Conservation (phyloP, 192 early-diverging fungal genomes). For the Piromyces finnis region DNA sequence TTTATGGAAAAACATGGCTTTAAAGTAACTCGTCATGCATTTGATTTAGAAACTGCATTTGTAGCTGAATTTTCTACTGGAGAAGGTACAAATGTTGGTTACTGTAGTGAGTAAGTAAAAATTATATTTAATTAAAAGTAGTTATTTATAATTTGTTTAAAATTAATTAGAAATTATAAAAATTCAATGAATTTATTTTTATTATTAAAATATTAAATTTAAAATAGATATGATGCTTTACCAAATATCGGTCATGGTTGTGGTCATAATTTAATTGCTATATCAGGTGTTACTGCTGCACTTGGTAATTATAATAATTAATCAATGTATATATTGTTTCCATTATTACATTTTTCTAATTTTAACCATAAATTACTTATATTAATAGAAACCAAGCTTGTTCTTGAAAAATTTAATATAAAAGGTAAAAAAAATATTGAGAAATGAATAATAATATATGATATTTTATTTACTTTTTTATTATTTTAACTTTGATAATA, state of each 20-base stretch:
- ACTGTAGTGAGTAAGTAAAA: constrained; percentile 9
- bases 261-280: constrained; percentile 58
- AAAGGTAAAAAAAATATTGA: neutral
- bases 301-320: no score
- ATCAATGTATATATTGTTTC: no score
- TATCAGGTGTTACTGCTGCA: constrained; percentile 41
- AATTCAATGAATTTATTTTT: no score
- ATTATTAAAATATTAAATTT: no score
- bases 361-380: neutral
- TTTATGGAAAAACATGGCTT: constrained; percentile 50
- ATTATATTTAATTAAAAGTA: no score
- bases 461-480: no score
- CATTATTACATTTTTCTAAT: no score
- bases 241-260: constrained; percentile 48
- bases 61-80: constrained; percentile 29
- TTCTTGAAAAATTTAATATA: constrained; percentile 10
- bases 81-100: constrained; percentile 4
- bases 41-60: constrained; percentile 55
- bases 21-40: constrained; percentile 29
- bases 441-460: no score
- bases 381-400: neutral
- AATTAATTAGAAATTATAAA: no score
- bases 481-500: no score
- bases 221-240: constrained; percentile 48
- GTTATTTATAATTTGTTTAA: no score